A percentile compares a stretch with the other conserved stretches of the same genome.
These are phyloP conservation scores for Fusarium floridanum DNA, from an alignment of 2,329 filamentous ascomycete species.

Conservation along the genomic window DNA sequence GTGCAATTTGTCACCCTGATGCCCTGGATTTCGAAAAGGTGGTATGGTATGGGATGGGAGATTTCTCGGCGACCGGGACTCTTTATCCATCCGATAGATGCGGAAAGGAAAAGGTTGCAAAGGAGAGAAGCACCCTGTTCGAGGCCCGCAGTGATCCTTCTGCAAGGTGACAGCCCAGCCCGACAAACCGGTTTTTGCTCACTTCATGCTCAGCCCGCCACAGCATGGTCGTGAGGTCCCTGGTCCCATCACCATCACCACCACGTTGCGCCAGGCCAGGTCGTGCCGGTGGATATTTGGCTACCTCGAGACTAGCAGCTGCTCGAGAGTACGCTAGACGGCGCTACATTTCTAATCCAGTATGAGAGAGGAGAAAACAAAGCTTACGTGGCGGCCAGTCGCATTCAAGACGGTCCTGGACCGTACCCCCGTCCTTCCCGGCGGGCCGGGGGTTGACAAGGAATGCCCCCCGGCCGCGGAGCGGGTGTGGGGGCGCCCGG, in stretches of 20 bases:
- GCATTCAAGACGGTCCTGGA: slow-evolving; percentile 21
- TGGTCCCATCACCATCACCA: not conserved
- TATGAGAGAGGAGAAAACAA: slow-evolving; percentile 7
- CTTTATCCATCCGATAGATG: slow-evolving; percentile 12
- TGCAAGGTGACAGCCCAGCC: slow-evolving; percentile 33
- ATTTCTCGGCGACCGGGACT: slow-evolving; percentile 4
- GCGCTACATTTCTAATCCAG: slow-evolving; percentile 4
- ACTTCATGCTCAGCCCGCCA: slow-evolving; percentile 14
- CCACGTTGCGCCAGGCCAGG: slow-evolving; percentile 12
- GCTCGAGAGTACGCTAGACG: slow-evolving; percentile 1
- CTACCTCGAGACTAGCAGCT: not conserved
- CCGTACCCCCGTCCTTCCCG: not conserved
- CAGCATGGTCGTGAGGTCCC: not conserved
- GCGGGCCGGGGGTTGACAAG: not conserved
- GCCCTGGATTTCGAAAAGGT: not conserved
- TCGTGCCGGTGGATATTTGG: slow-evolving; percentile 22
- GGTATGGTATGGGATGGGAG: not conserved
- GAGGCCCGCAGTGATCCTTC: slow-evolving; percentile 37
- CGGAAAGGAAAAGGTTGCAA: not conserved
- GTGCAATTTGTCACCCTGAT: not conserved
- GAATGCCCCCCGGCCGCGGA: slow-evolving; percentile 23
- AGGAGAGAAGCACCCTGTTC: slow-evolving; percentile 14
- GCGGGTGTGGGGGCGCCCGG: slow-evolving; percentile 33
- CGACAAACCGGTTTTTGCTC: slow-evolving; percentile 39
- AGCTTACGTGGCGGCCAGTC: slow-evolving; percentile 33